Evolutionary conservation across 495 filamentous ascomycete genomes (phyloP).

Genomic region (Trichoderma virens): DNA sequence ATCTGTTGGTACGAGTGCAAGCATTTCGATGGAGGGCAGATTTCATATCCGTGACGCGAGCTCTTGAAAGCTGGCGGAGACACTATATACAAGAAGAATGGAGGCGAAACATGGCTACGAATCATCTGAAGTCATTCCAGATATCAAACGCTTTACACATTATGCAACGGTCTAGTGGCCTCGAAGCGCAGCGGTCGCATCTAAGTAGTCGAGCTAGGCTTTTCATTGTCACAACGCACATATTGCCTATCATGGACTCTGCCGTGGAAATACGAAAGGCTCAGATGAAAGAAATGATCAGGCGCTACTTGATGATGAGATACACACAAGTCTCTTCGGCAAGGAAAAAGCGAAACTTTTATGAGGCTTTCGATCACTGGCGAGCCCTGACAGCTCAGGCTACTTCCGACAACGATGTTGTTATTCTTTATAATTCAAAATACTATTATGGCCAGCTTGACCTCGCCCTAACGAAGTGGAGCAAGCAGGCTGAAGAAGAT

Average conservation of each 20-base stretch:
- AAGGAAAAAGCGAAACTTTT: conserved; percentile 6
- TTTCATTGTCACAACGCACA: background rate
- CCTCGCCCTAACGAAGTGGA: background rate
- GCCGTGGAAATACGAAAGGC: background rate
- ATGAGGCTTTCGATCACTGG: conserved; percentile 3
- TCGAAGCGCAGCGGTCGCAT: background rate
- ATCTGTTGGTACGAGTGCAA: background rate
- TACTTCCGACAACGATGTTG: background rate
- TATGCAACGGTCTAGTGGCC: background rate
- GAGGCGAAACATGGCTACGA: background rate
- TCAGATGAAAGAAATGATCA: background rate
- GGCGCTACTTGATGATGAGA: conserved; percentile 2
- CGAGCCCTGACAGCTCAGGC: background rate
- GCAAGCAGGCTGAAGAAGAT: background rate
- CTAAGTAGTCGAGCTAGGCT: background rate
- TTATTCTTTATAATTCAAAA: background rate
- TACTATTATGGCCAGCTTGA: background rate
- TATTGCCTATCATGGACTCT: background rate
- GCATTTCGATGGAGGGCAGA: conserved; percentile 8
- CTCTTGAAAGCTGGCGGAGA: background rate
- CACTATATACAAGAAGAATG: background rate
- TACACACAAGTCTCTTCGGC: background rate
- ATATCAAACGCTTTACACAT: background rate
- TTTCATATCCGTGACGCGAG: background rate
- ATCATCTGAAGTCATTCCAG: background rate